Conservation (phyloP, 2,329 filamentous ascomycete genomes). For the Aspergillus phoenicis region DNA sequence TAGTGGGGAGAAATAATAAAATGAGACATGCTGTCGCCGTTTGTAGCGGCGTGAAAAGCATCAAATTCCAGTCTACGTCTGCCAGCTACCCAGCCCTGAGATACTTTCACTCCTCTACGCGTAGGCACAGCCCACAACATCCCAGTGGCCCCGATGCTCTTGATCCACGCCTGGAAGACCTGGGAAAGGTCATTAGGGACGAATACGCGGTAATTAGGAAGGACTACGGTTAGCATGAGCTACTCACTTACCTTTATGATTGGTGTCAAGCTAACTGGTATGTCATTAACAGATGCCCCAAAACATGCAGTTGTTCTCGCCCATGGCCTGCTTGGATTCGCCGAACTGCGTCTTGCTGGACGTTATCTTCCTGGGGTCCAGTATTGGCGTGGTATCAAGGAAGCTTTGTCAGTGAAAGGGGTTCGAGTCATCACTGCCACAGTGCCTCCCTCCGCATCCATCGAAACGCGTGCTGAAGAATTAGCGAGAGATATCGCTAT, state of each 20-base stretch:
- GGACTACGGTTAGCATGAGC: constrained; percentile 53
- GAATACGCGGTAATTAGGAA: constrained; percentile 63
- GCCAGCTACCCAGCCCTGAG: constrained; percentile 9
- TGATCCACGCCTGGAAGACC: constrained; percentile 54
- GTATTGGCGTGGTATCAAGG: constrained; percentile 66
- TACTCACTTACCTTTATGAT: not conserved
- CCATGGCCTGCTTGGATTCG: constrained; percentile 68
- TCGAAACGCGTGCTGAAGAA: constrained; percentile 59
- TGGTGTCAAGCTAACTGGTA: not conserved
- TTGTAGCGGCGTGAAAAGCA: constrained; percentile 1
- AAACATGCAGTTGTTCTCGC: constrained; percentile 64
- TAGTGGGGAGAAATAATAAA: constrained; percentile 5
- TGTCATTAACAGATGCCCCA: constrained; percentile 40
- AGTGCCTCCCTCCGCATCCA: constrained; percentile 61
- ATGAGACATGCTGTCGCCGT: constrained; percentile 25
- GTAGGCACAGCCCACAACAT: constrained; percentile 16
- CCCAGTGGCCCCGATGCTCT: constrained; percentile 21
- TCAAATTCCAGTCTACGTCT: not conserved
- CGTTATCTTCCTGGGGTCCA: constrained; percentile 59
- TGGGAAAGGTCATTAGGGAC: constrained; percentile 60
- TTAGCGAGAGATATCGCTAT: constrained; percentile 56
- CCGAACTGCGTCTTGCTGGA: constrained; percentile 61
- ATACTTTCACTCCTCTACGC: constrained; percentile 23
- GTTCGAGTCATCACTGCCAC: constrained; percentile 64
- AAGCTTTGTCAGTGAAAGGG: constrained; percentile 58